Evolutionary conservation across 371 early-diverging fungal genomes (phyloP).

Genomic region (Apophysomyces sp.): DNA sequence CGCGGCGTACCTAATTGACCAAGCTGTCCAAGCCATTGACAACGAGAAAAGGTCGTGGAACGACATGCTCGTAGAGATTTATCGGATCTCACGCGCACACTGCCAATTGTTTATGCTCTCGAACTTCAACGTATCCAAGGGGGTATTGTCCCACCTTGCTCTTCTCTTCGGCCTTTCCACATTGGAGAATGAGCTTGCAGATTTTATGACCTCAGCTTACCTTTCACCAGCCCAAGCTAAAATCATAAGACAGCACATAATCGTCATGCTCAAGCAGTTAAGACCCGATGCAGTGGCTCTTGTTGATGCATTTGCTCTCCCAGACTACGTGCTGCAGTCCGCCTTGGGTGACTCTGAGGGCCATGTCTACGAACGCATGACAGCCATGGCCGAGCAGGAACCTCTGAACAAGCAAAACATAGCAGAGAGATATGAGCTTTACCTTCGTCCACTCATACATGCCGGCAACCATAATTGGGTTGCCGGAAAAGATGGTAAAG

Average conservation of each 20-base stretch:
- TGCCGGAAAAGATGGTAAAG: conserved; percentile 28
- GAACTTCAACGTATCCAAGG: conserved; percentile 40
- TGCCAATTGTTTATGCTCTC: conserved; percentile 61
- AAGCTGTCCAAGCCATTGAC: conserved; percentile 38
- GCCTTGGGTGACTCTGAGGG: conserved; percentile 73
- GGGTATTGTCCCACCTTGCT: conserved; percentile 6
- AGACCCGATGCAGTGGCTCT: conserved; percentile 73
- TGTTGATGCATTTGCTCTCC: conserved; percentile 71
- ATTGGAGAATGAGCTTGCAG: conserved; percentile 63
- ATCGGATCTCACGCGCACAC: conserved; percentile 66
- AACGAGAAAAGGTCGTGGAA: conserved; percentile 38
- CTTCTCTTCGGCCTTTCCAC: conserved; percentile 50
- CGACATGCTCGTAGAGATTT: conserved; percentile 53
- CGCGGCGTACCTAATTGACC: conserved; percentile 37
- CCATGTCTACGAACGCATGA: conserved; percentile 69
- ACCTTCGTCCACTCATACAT: conserved; percentile 52
- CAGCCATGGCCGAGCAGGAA: conserved; percentile 64
- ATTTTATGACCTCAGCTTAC: conserved; percentile 60
- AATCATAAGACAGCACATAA: conserved; percentile 45
- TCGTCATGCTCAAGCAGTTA: conserved; percentile 48
- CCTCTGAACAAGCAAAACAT: conserved; percentile 59
- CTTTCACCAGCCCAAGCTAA: conserved; percentile 48
- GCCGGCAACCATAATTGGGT: conserved; percentile 38
- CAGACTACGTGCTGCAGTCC: conserved; percentile 71
- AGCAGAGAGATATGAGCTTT: conserved; percentile 54